Evolutionary conservation across 176 grass and related monocot species (phyloP), one percentile per base, ranked within the genome.

Genomic region (Musa itinerans): DNA sequence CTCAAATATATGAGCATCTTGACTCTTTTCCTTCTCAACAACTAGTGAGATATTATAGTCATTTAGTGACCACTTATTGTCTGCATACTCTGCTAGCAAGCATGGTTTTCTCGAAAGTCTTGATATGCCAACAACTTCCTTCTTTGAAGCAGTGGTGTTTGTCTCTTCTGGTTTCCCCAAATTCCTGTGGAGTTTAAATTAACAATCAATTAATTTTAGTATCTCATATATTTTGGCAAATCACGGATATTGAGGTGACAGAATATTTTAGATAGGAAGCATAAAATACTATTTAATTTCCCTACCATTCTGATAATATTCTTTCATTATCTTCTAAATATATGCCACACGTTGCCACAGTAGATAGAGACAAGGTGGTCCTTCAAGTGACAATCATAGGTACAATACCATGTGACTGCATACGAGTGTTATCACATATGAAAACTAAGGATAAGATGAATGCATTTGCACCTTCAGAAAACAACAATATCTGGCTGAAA

Each of bases 11-110:
- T 68, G 83, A 20, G 78, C 82, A 89, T 93, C 80, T 75, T 81
- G 71, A 74, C 13, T 77, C 10, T 77, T 57, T 75, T 71, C 79
- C 19, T 81, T 77, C 19, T 89, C 86, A 78, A 69, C 55, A 11
- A 23, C 55, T n/a, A 90, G 74, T 43, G 75, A 91, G 72, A 93
- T 53, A 53, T 74, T 86, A 50, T 80, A 89, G 66, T 24, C 64
- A 67, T 64, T 89, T 75, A 98, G 76, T 51, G 50, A 81, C 95
- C 90, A 98, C 57, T 87, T 87, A 34, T 81, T 87, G 50, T 93
- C 86, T 16, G 53, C 73, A 49, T 89, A 86, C 73, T 91, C 86
- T 83, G 90, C 95, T 69, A 98, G 76, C 29, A 80, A 67, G 69
- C 79, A 63, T 71, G 82, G 66, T 69, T 75, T 65, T 67, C 78